phyloP scores from a whole-genome alignment of 2,329 filamentous ascomycete species.

The Achaetomium macrosporum region DNA sequence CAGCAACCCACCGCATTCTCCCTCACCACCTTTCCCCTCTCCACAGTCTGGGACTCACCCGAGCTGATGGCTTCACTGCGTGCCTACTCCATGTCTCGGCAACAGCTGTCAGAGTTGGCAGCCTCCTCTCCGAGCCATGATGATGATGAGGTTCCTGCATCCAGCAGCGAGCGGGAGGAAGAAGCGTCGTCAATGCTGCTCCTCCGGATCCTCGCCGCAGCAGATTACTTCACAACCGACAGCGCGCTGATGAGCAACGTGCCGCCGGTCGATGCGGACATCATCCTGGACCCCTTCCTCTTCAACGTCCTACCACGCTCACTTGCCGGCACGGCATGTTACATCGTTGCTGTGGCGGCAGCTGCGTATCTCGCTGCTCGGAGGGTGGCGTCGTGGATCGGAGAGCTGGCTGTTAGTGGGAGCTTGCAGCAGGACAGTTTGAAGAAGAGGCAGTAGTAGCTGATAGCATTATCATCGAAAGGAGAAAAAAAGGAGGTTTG shows the following conservation, averaged over 20 bases:
- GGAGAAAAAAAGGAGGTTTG: background rate
- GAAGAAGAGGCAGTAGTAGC: constrained; percentile 19
- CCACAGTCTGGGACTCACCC: constrained; percentile 55
- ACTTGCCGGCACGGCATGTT: constrained; percentile 64
- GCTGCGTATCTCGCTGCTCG: constrained; percentile 40
- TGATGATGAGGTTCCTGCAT: background rate
- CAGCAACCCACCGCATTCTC: constrained; percentile 83
- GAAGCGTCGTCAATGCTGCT: constrained; percentile 52
- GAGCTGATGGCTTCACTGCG: constrained; percentile 60
- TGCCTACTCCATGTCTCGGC: constrained; percentile 50
- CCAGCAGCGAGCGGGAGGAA: constrained; percentile 21
- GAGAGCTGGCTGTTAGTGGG: background rate
- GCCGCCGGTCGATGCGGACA: constrained; percentile 69
- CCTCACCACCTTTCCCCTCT: constrained; percentile 58
- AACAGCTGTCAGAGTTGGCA: background rate
- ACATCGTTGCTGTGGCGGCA: constrained; percentile 58
- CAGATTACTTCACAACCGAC: constrained; percentile 80
- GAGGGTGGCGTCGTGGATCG: constrained; percentile 27
- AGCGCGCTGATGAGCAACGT: constrained; percentile 67
- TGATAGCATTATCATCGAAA: background rate
- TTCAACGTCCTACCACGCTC: constrained; percentile 75
- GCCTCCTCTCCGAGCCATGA: background rate
- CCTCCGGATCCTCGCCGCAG: constrained; percentile 67
- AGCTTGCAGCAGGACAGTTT: background rate
- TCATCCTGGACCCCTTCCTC: constrained; percentile 81